Evolutionary conservation across 495 filamentous ascomycete species (phyloP), one percentile per base, ranked within the genome.

Genomic region (Endocarpon pusillum): DNA sequence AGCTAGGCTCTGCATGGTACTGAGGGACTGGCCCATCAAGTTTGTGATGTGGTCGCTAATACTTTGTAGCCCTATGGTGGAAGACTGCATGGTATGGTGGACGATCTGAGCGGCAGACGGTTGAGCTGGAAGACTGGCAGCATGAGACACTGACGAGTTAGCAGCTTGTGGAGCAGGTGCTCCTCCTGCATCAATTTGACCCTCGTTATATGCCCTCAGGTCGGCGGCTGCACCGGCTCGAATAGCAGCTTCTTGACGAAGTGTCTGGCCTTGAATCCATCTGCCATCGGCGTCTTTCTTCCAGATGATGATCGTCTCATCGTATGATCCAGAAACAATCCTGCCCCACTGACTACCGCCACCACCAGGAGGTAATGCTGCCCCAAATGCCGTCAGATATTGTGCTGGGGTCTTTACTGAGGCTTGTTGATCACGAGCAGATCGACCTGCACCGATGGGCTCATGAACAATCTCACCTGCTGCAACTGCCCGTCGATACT

Each of bases 271-370:
- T 34, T 69, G 66, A 20, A 69, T 68, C 87, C 89, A 97, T 21
- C 71, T 64, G 2, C 83, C 85, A 42, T 91, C 71, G 17, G 64
- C 65, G 37, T 86, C 78, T 32, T 81, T 75, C 39, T 78, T 77
- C 89, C 89, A 97, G 32, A 97, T 81, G 41, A 94, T 79, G 37
- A 97, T 81, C 23, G 72, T 81, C 56, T 94, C 83, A 43, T 97
- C 89, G 44, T 97, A 97, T 4, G 82, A 92, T 16, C 89, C 89
- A 10, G 82, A 91, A 14, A 97, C 81, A 38, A 97, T 96, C 12
- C 84, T 69, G 17, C 74, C 77, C 65, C 87, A 87, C 40, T 63
- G 63, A 46, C 82, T 81, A 11, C 85, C 84, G 15, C 85, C 85
- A 11, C 85, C 85, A 19, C 84, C 85, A 2, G 85, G 85, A 15